Evolutionary conservation across 2,329 filamentous ascomycete genomes (phyloP), one percentile per base, ranked within the genome.

Genomic region (Thielaviopsis ethacetica): DNA sequence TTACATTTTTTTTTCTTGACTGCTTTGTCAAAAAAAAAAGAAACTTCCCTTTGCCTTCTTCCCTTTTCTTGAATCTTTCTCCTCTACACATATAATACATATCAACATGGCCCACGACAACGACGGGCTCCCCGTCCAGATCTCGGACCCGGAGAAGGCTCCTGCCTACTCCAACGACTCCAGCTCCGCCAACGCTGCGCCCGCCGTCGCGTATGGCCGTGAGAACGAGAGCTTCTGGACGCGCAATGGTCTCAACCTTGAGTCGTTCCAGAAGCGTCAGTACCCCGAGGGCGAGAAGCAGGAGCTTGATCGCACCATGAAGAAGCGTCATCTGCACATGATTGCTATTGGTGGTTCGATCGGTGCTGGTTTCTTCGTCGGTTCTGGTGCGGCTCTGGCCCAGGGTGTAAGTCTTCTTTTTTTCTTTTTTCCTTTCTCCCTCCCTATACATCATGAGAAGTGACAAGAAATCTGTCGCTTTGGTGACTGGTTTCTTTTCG

Each of bases 291-390:
- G 68, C 52, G 60, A 54, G 56, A 26, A 67, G 24, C 66, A 67
- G 52, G 68, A 75, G 64, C 68, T 76, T 53, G 72, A 76, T 63
- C 70, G 71, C 55, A 68, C 70, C 64, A 78, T 82, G 72, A 77
- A 78, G 71, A 71, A 72, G 56, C 76, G 79, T 63, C 79, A 82
- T 68, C 69, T 82, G 64, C 76, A 82, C 69, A 81, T 82, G 79
- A 82, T 82, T 68, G 77, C 78, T 65, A 80, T 82, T 59, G 78
- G 78, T 66, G 79, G 79, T 61, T 80, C 78, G 34, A 82, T 82
- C 59, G 79, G 79, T 68, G 79, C 79, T 67, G 79, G 79, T 71
- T 80, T 82, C 72, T 82, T 82, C 67, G 79, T 82, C 66, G 78
- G 79, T 64, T 80, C 78, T 41, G 79, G 79, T 64, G 66, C 70